Conservation (phyloP, 2,329 filamentous ascomycete species). For the Teratosphaeria viscida region DNA sequence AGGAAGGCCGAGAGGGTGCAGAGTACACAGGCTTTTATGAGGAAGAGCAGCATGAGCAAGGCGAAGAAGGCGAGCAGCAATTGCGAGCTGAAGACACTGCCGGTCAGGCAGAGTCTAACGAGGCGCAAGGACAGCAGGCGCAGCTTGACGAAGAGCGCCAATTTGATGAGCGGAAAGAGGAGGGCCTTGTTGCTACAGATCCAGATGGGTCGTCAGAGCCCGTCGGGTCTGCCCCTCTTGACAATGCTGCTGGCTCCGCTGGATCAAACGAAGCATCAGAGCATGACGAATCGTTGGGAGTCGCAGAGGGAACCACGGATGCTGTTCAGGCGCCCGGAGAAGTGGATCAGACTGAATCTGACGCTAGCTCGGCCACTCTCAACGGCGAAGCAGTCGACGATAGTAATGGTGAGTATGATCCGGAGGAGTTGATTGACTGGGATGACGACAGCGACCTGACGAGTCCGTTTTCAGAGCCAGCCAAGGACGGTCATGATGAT, state of each 20-base stretch:
- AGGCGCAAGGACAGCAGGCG: background rate
- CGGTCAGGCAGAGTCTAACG: background rate
- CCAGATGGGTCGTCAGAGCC: background rate
- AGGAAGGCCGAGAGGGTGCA: slow-evolving; percentile 7
- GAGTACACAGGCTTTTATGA: slow-evolving; percentile 10
- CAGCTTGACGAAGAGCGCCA: background rate
- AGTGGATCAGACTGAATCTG: slow-evolving; percentile 2
- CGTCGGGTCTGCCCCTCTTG: background rate
- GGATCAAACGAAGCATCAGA: background rate
- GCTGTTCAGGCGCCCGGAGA: background rate
- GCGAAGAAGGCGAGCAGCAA: background rate
- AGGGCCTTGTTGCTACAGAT: background rate
- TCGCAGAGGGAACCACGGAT: background rate
- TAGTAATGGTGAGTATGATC: slow-evolving; percentile 18
- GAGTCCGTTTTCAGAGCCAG: slow-evolving; percentile 11
- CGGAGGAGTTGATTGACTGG: slow-evolving; percentile 16
- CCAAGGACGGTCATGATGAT: slow-evolving; percentile 1
- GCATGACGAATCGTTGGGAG: background rate
- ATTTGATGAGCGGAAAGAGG: background rate
- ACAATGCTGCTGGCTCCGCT: background rate
- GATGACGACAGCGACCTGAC: slow-evolving; percentile 18
- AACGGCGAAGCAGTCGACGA: slow-evolving; percentile 12
- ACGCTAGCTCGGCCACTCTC: slow-evolving; percentile 15
- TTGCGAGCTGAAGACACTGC: background rate
- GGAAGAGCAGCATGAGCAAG: slow-evolving; percentile 5